These are phyloP conservation scores for Camellia sinensis DNA, from an alignment of 148 eudicot species.

Conservation along the genomic window DNA sequence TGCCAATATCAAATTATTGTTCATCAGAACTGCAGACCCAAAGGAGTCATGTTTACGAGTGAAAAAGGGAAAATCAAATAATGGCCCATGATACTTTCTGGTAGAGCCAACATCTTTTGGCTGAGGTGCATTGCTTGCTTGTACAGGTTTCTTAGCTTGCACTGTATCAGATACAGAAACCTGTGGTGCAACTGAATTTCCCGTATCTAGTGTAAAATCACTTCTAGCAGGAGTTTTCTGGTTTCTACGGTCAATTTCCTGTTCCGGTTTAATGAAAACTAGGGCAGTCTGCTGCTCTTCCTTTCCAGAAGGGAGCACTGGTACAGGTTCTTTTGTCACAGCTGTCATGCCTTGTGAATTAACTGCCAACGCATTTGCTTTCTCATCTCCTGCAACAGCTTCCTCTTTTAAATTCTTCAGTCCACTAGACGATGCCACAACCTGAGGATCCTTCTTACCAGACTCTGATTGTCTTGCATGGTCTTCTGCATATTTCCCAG, in stretches of 20 bases:
- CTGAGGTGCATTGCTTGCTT: conserved; percentile 39
- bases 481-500: conserved; percentile 46
- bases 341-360: conserved; percentile 35
- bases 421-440: conserved; percentile 33
- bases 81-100: conserved; percentile 94
- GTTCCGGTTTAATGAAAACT: conserved; percentile 56
- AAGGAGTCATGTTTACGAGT: conserved; percentile 79
- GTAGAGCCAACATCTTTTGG: conserved; percentile 59
- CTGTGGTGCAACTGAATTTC: conserved; percentile 59
- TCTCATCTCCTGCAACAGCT: conserved; percentile 46
- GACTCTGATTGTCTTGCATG: conserved; percentile 43
- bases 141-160: conserved; percentile 59
- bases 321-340: conserved; percentile 44
- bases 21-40: conserved; percentile 55
- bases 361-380: conserved; percentile 31
- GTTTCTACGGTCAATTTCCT: conserved; percentile 48
- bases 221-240: conserved; percentile 46
- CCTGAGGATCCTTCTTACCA: conserved; percentile 49
- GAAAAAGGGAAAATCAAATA: conserved; percentile 94
- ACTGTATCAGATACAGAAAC: conserved; percentile 46
- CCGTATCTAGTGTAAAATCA: conserved; percentile 54
- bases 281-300: conserved; percentile 47
- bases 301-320: conserved; percentile 46
- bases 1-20: conserved; percentile 63
- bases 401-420: conserved; percentile 46